phyloP scores from a whole-genome alignment of 108 stramenopile genomes.

The Skeletonema potamos region DNA sequence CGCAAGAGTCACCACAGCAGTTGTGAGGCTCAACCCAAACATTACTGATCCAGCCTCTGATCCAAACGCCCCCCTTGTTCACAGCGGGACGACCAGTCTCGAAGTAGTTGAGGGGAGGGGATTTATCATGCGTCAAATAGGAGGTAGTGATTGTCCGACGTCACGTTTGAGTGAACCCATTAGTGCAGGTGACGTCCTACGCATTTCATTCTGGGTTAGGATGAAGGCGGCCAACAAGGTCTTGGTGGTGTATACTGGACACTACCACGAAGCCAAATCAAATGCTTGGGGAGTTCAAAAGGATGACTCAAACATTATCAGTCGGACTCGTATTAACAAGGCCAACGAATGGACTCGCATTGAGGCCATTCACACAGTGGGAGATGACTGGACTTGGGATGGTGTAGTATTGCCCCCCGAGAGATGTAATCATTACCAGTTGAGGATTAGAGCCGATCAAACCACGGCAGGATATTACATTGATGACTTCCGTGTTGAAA shows the following conservation, averaged over 20 bases:
- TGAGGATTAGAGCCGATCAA: constrained; percentile 18
- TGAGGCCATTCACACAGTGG: constrained; percentile 28
- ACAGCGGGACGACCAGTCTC: constrained; percentile 3
- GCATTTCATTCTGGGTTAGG: constrained; percentile 17
- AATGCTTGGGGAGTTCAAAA: constrained; percentile 11
- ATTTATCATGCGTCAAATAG: constrained; percentile 25
- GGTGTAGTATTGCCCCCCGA: constrained; percentile 11
- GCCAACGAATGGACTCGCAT: constrained; percentile 28
- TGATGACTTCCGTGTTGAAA: constrained; percentile 30
- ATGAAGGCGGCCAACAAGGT: constrained; percentile 9
- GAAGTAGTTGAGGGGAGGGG: constrained; percentile 19
- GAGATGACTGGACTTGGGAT: constrained; percentile 35
- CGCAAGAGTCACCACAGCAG: neutral
- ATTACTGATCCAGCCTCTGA: neutral
- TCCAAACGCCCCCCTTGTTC: neutral
- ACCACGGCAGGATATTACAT: constrained; percentile 18
- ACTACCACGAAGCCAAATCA: constrained; percentile 21
- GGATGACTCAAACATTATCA: constrained; percentile 34
- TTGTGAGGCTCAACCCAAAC: neutral
- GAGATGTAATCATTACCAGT: constrained; percentile 36
- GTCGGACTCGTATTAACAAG: constrained; percentile 14
- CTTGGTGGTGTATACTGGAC: constrained; percentile 32
- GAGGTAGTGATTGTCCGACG: constrained; percentile 5
- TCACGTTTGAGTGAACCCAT: constrained; percentile 5
- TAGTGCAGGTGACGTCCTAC: constrained; percentile 16